Percentiles rank a stretch among this genome's conserved stretches.
Evolutionary conservation across 208 protist genomes (phyloP).

Genomic region (Leishmania amazonensis): DNA sequence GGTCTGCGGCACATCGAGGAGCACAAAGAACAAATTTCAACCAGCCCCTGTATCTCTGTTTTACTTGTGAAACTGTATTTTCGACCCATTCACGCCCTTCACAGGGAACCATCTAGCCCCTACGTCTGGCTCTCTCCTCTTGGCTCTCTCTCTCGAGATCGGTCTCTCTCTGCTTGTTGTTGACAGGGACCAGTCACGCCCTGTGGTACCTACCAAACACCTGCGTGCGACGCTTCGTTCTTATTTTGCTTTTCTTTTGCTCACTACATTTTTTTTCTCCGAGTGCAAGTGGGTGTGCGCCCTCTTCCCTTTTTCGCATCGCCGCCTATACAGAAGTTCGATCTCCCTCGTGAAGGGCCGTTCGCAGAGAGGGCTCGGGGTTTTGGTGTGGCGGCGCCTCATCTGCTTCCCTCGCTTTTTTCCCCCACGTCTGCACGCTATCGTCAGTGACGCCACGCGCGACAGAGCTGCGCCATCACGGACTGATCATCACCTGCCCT

Average conservation of each 20-base stretch:
- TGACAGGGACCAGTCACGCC: neutral
- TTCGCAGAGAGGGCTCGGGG: neutral
- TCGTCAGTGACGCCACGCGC: neutral
- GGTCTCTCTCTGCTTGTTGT: neutral
- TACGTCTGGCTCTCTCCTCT: neutral
- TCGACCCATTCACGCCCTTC: neutral
- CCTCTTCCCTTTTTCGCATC: neutral
- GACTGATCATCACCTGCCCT: neutral
- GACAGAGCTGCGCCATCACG: neutral
- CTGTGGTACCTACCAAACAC: neutral
- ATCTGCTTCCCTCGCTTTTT: neutral
- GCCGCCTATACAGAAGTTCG: neutral
- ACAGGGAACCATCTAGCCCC: neutral
- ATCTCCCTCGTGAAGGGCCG: neutral
- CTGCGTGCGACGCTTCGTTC: neutral
- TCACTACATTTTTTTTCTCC: neutral
- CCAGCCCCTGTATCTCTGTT: neutral
- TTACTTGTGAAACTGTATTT: neutral
- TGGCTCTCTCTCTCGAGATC: constrained; percentile 12
- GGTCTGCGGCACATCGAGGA: constrained; percentile 3
- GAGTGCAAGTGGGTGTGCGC: neutral
- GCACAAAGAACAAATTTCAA: neutral
- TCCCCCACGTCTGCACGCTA: neutral
- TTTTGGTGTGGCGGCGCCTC: neutral
- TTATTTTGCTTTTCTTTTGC: constrained; percentile 1